phyloP scores from a whole-genome alignment of 139 green algal genomes.

The Mesotaenium endlicherianum region DNA sequence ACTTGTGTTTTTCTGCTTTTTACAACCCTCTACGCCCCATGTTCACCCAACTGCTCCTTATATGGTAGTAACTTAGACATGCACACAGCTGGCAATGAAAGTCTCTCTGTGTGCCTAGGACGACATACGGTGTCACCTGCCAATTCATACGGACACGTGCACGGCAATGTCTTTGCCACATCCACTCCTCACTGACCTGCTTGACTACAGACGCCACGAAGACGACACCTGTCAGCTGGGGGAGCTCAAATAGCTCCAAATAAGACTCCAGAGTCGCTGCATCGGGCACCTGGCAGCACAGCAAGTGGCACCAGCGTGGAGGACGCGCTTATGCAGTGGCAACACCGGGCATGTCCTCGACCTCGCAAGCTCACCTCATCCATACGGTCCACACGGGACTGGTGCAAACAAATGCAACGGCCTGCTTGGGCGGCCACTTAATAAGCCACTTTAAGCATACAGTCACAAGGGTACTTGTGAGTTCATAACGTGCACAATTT shows the following conservation, averaged over 20 bases:
- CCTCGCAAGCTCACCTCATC: too few species aligned
- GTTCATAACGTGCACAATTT: too few species aligned
- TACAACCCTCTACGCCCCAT: neutral
- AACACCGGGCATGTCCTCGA: too few species aligned
- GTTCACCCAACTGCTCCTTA: neutral
- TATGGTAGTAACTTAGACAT: neutral
- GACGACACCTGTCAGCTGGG: conserved; percentile 28
- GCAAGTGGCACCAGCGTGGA: too few species aligned
- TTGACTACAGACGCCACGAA: conserved; percentile 29
- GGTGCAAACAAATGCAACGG: too few species aligned
- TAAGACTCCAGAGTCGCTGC: neutral
- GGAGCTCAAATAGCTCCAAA: conserved; percentile 26
- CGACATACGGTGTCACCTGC: neutral
- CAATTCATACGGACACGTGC: neutral
- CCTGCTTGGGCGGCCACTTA: too few species aligned
- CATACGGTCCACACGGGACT: too few species aligned
- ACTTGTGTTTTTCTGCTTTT: too few species aligned
- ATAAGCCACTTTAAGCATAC: too few species aligned
- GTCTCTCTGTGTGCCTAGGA: neutral
- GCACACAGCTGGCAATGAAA: neutral
- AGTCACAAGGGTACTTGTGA: too few species aligned
- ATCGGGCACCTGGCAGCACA: conserved; percentile 7
- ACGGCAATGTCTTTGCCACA: neutral
- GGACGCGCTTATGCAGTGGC: too few species aligned
- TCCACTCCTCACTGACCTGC: neutral